A percentile compares a stretch with the other conserved stretches of the same genome.
Conservation (phyloP, 2,329 filamentous ascomycete genomes). For the Amesomyces nigricolor region DNA sequence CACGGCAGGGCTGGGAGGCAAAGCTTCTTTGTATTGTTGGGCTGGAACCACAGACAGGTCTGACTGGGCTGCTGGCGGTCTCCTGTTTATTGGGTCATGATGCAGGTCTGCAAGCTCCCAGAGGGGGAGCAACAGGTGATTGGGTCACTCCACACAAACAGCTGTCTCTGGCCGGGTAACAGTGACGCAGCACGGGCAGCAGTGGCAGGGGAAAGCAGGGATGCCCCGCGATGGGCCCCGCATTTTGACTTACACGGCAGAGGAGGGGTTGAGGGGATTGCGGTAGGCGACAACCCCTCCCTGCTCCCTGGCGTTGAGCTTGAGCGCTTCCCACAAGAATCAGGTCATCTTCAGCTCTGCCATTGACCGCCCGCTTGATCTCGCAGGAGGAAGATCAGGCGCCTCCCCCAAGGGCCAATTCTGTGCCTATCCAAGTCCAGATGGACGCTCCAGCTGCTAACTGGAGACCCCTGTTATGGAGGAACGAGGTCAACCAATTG, state of each 20-base stretch:
- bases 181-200: constrained; percentile 17
- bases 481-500: no score
- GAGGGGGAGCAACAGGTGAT: constrained; percentile 15
- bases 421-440: no score
- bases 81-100: not conserved
- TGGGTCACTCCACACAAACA: constrained; percentile 17
- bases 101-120: constrained; percentile 8
- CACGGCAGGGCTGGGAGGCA: not conserved
- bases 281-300: no score
- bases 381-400: no score
- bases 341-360: no score
- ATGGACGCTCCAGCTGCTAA: no score
- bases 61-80: not conserved
- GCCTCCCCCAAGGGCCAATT: no score
- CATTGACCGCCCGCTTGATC: no score
- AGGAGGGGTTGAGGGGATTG: not conserved
- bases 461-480: no score
- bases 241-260: not conserved
- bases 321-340: no score
- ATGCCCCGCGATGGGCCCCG: constrained; percentile 3
- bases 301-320: no score
- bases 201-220: not conserved
- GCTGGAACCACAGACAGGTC: not conserved
- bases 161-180: constrained; percentile 11
- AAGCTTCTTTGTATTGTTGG: constrained; percentile 11